phyloP scores from a whole-genome alignment of 306 rosid genomes.

The Sesbania bispinosa region DNA sequence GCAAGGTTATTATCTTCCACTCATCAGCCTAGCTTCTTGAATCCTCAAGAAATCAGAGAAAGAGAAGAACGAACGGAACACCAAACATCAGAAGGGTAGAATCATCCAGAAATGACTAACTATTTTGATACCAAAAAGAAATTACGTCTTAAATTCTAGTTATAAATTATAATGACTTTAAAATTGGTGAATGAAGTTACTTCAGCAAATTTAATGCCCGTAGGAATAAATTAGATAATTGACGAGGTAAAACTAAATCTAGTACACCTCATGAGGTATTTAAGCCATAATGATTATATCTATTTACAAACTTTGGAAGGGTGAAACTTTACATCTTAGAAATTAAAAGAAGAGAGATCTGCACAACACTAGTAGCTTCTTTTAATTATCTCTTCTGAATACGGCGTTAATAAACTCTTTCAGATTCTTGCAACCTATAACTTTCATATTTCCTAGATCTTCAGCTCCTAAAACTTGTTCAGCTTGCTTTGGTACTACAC shows the following conservation, averaged over 20 bases:
- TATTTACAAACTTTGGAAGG: background rate
- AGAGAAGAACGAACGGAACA: constrained; percentile 1
- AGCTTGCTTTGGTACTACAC: constrained; percentile 71
- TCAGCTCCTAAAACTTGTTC: constrained; percentile 40
- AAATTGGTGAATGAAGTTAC: background rate
- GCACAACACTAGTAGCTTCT: constrained; percentile 25
- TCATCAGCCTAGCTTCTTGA: constrained; percentile 65
- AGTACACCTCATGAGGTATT: background rate
- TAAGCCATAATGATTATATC: background rate
- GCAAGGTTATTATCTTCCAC: constrained; percentile 66
- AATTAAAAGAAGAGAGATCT: constrained; percentile 4
- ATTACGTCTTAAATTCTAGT: background rate
- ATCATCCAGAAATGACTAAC: background rate
- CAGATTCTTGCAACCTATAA: constrained; percentile 70
- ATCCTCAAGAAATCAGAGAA: constrained; percentile 23
- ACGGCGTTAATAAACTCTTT: constrained; percentile 71
- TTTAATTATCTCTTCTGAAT: constrained; percentile 28
- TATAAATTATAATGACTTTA: constrained; percentile 3
- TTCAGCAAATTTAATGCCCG: constrained; percentile 9
- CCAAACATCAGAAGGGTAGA: constrained; percentile 16
- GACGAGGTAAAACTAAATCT: background rate
- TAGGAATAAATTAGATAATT: background rate
- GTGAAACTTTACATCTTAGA: background rate
- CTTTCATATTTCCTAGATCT: constrained; percentile 34
- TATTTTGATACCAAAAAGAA: background rate